Evolutionary conservation across 257 asterid species (phyloP).

Genomic region (Solanum tacnaense): DNA sequence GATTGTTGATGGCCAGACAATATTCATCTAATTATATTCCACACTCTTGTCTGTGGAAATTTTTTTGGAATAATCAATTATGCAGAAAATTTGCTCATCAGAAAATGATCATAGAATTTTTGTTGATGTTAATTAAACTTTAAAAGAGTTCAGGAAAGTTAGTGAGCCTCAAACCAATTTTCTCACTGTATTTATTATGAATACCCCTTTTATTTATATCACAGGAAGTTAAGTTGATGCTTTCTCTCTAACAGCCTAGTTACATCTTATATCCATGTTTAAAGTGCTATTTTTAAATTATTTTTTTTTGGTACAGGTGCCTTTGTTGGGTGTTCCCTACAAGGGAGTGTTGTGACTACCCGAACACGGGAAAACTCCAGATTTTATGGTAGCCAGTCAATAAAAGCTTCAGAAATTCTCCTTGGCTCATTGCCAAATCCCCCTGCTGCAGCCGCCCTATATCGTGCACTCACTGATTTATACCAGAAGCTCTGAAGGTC

Average conservation of each 20-base stretch:
- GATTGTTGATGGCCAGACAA: neutral
- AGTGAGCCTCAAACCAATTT: neutral
- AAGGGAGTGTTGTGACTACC: conserved; percentile 79
- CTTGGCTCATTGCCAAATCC: conserved; percentile 79
- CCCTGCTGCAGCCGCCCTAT: conserved; percentile 87
- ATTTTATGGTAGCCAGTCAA: conserved; percentile 78
- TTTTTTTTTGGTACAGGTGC: conserved; percentile 51
- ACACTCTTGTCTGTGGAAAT: neutral
- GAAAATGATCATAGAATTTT: neutral
- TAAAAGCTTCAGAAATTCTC: conserved; percentile 58
- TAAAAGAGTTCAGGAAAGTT: neutral
- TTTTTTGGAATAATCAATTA: neutral
- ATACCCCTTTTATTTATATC: neutral
- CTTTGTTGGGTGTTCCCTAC: conserved; percentile 86
- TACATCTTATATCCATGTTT: neutral
- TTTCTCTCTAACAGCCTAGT: neutral
- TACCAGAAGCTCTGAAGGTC: conserved; percentile 32
- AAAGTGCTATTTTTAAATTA: neutral
- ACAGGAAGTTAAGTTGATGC: neutral
- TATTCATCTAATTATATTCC: neutral
- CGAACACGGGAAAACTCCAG: conserved; percentile 65
- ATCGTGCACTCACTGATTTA: conserved; percentile 62
- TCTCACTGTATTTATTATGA: neutral
- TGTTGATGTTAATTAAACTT: neutral
- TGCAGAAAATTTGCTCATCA: neutral